Evolutionary conservation across 2,329 filamentous ascomycete species (phyloP).

Genomic region (Aspergillus uvarum): DNA sequence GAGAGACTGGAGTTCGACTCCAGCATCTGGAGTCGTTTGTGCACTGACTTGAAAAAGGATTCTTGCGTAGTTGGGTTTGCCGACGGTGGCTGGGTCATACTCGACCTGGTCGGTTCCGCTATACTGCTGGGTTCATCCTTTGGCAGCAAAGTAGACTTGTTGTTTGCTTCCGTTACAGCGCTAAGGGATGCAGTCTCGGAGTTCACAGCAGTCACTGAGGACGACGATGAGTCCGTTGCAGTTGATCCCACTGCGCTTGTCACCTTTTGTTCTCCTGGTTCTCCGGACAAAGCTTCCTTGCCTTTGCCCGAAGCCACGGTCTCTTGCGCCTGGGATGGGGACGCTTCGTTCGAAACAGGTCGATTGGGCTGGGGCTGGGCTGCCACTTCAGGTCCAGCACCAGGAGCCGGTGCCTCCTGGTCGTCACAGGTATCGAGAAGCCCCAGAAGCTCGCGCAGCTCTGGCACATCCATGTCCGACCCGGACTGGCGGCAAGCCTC

Average conservation of each 20-base stretch:
- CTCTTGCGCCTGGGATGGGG: constrained; percentile 1
- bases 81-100: constrained; percentile 50
- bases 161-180: constrained; percentile 24
- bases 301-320: neutral
- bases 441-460: constrained; percentile 11
- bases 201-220: constrained; percentile 16
- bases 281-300: constrained; percentile 10
- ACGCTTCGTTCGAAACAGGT: constrained; percentile 5
- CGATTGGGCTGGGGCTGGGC: constrained; percentile 23
- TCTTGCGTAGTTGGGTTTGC: constrained; percentile 86
- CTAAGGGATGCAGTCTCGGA: constrained; percentile 24
- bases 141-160: constrained; percentile 20
- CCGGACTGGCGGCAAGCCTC: constrained; percentile 15
- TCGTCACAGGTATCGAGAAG: constrained; percentile 19
- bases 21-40: constrained; percentile 85
- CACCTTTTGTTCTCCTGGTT: constrained; percentile 21
- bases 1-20: constrained; percentile 92
- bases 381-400: constrained; percentile 16
- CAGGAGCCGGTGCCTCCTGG: constrained; percentile 16
- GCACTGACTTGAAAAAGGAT: constrained; percentile 95
- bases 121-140: constrained; percentile 34
- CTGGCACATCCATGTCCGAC: constrained; percentile 14
- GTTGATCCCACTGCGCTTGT: constrained; percentile 17
- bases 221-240: constrained; percentile 11
- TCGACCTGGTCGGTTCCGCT: constrained; percentile 33